Conservation (phyloP, 768 basidiomycete species). For the Suillus sp. region DNA sequence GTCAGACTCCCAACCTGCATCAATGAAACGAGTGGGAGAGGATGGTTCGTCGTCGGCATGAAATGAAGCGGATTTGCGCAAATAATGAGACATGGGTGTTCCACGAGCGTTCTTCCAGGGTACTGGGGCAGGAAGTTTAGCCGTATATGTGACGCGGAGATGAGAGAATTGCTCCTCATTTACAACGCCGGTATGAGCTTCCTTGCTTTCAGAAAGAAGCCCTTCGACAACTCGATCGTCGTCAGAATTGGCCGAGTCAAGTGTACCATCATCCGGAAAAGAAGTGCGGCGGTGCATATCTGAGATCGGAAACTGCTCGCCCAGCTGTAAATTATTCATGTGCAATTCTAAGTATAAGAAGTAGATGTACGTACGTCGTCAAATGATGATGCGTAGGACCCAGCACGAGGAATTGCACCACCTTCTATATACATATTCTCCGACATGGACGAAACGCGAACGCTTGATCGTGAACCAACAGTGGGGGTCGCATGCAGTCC, state of each 20-base stretch:
- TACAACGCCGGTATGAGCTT: slow-evolving; percentile 30
- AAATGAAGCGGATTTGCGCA: slow-evolving; percentile 44
- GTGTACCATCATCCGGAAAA: slow-evolving; percentile 34
- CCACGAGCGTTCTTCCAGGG: slow-evolving; percentile 38
- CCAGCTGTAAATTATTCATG: slow-evolving; percentile 29
- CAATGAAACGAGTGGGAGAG: slow-evolving; percentile 52
- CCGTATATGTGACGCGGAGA: slow-evolving; percentile 39
- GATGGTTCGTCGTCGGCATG: slow-evolving; percentile 39
- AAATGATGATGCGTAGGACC: slow-evolving; percentile 29
- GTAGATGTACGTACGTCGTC: slow-evolving; percentile 34
- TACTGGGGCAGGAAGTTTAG: slow-evolving; percentile 35
- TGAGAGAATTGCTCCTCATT: slow-evolving; percentile 37
- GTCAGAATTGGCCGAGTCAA: slow-evolving; percentile 39
- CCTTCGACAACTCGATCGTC: slow-evolving; percentile 37
- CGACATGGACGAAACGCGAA: slow-evolving; percentile 37
- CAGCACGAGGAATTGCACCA: slow-evolving; percentile 24
- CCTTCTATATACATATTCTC: slow-evolving; percentile 31
- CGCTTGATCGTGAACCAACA: slow-evolving; percentile 32
- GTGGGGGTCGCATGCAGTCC: slow-evolving; percentile 17
- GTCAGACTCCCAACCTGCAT: slow-evolving; percentile 57
- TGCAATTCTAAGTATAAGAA: slow-evolving; percentile 34
- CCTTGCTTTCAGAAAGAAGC: slow-evolving; percentile 35
- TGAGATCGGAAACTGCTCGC: slow-evolving; percentile 25
- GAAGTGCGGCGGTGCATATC: slow-evolving; percentile 29
- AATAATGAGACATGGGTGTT: slow-evolving; percentile 39